phyloP scores from a whole-genome alignment of 2,329 filamentous ascomycete genomes.

The Penicillium fuscoglaucum region DNA sequence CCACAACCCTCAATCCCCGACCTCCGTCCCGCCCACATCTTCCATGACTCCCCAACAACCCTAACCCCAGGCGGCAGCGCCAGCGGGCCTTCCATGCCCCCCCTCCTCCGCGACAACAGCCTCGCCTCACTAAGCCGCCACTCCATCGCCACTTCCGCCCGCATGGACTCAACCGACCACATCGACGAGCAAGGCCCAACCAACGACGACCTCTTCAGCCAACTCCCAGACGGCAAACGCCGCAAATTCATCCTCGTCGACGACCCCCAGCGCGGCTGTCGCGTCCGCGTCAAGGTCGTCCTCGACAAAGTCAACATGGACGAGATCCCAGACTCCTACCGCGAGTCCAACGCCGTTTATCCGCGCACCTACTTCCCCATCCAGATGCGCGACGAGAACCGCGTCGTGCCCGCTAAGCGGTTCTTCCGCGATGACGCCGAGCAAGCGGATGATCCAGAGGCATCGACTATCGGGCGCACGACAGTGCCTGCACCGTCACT shows the following conservation, averaged over 20 bases:
- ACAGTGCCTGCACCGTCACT: constrained; percentile 61
- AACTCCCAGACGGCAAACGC: constrained; percentile 84
- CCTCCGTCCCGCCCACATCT: constrained; percentile 72
- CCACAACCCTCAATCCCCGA: constrained; percentile 57
- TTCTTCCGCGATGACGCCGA: constrained; percentile 72
- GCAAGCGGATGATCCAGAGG: constrained; percentile 49
- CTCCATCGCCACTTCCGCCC: constrained; percentile 37
- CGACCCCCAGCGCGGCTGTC: constrained; percentile 75
- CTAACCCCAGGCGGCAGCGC: constrained; percentile 43
- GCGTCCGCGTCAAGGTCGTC: constrained; percentile 85
- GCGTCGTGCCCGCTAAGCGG: constrained; percentile 65
- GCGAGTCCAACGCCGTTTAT: constrained; percentile 84
- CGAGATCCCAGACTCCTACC: constrained; percentile 94
- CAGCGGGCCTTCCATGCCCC: constrained; percentile 62
- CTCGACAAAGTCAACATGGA: constrained; percentile 92
- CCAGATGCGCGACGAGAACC: constrained; percentile 85
- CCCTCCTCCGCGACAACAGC: constrained; percentile 59
- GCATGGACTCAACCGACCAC: constrained; percentile 22
- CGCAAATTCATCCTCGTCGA: constrained; percentile 97
- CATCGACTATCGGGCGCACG: constrained; percentile 41
- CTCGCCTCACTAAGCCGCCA: constrained; percentile 46
- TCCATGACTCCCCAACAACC: constrained; percentile 68
- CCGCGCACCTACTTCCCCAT: constrained; percentile 89
- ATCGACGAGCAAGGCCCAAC: constrained; percentile 34
- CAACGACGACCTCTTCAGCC: constrained; percentile 75